A percentile compares a stretch with the other conserved stretches of the same genome.
phyloP scores from a whole-genome alignment of 805 yeast species.

The Torulaspora indica region DNA sequence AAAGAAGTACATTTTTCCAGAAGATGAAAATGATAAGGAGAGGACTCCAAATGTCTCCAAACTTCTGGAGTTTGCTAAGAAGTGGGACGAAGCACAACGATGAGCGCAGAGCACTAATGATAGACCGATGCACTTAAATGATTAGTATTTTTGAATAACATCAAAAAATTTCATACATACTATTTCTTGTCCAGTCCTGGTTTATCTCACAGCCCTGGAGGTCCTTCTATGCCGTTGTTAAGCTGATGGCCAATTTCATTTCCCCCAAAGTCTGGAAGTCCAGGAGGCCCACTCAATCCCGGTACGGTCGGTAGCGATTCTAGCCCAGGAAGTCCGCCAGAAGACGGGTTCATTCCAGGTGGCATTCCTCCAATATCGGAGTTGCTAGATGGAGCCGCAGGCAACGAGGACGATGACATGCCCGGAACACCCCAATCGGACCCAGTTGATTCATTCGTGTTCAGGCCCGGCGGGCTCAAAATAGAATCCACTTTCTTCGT shows the following conservation, averaged over 20 bases:
- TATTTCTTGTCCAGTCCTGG: slow-evolving; percentile 11
- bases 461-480: slow-evolving; percentile 9
- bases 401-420: slow-evolving; percentile 7
- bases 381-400: neutral
- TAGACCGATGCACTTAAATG: neutral
- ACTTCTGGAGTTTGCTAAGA: slow-evolving; percentile 45
- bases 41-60: slow-evolving; percentile 28
- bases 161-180: slow-evolving; percentile 12
- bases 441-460: neutral
- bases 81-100: slow-evolving; percentile 40
- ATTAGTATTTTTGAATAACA: slow-evolving; percentile 9
- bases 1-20: slow-evolving; percentile 68
- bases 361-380: neutral
- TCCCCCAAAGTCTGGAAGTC: slow-evolving; percentile 9
- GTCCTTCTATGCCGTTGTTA: slow-evolving; percentile 30
- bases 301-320: slow-evolving; percentile 24
- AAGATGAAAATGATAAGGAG: slow-evolving; percentile 46
- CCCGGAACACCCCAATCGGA: slow-evolving; percentile 11
- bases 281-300: slow-evolving; percentile 28
- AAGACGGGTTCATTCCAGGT: slow-evolving; percentile 6
- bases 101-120: neutral
- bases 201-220: slow-evolving; percentile 29
- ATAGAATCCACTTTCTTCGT: neutral
- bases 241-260: slow-evolving; percentile 16
- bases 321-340: slow-evolving; percentile 2